Conservation (phyloP, 1,284 basidiomycete species). For the Ganoderma sinense region DNA sequence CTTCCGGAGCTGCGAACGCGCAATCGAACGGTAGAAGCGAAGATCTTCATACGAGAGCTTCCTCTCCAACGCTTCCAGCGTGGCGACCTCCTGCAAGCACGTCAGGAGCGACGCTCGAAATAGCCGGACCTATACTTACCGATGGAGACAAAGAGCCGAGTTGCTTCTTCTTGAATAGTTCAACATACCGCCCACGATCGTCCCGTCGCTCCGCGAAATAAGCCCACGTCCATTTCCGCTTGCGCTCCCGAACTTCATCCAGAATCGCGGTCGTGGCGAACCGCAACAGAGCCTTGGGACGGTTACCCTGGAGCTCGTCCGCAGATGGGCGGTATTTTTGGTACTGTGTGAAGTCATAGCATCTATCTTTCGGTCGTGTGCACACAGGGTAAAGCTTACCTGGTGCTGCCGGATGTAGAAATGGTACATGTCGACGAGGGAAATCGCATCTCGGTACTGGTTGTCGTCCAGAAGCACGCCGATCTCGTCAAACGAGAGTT, state of each 20-base stretch:
- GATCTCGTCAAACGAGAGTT: conserved; percentile 94
- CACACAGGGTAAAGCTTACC: conserved; percentile 49
- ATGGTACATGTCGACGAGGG: conserved; percentile 96
- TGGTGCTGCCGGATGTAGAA: conserved; percentile 93
- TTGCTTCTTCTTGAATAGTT: conserved; percentile 85
- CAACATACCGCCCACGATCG: conserved; percentile 85
- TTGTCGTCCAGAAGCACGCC: conserved; percentile 93
- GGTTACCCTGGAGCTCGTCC: conserved; percentile 69
- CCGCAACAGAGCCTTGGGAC: conserved; percentile 76
- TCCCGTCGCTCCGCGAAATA: conserved; percentile 92
- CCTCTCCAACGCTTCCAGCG: conserved; percentile 77
- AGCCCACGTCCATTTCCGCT: conserved; percentile 91
- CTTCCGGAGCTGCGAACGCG: conserved; percentile 88
- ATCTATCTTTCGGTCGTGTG: conserved; percentile 2
- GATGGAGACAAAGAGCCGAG: conserved; percentile 62
- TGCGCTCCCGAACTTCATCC: conserved; percentile 87
- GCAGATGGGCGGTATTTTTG: conserved; percentile 78
- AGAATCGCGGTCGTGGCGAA: conserved; percentile 89
- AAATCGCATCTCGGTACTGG: conserved; percentile 96
- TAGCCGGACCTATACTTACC: conserved; percentile 41
- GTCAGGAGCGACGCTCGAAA: not conserved
- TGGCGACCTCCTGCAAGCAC: conserved; percentile 62
- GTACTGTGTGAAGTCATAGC: conserved; percentile 63
- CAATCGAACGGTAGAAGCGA: conserved; percentile 97
- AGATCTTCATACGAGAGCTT: conserved; percentile 96